A percentile compares a stretch with the other conserved stretches of the same genome.
phyloP scores from a whole-genome alignment of 192 early-diverging fungal species.

The Coemansia umbellata region DNA sequence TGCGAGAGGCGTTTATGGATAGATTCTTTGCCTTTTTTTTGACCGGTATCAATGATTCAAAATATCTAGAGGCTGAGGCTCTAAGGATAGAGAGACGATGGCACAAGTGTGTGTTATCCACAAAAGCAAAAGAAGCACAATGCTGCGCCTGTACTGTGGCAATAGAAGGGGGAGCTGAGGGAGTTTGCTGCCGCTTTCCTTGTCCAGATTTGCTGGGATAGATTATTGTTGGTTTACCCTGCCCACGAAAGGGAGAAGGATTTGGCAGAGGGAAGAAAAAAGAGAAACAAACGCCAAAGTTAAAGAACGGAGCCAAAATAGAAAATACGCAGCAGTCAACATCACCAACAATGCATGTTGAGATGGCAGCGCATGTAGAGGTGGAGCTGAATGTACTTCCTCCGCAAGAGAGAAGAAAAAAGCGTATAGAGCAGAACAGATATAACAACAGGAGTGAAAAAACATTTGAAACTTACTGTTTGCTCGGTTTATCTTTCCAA shows the following conservation, averaged over 20 bases:
- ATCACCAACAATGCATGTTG: not conserved
- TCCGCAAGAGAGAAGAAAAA: not conserved
- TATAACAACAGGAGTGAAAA: not conserved
- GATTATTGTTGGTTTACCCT: too few relatives aligned
- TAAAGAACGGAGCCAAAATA: not conserved
- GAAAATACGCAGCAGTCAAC: not conserved
- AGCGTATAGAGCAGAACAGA: not conserved
- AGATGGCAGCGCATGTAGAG: not conserved
- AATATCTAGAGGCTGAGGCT: too few relatives aligned
- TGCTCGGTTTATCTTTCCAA: slow-evolving; percentile 7
- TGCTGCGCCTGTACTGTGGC: too few relatives aligned
- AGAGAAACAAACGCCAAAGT: too few relatives aligned
- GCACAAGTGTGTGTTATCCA: too few relatives aligned
- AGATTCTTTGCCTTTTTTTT: not conserved
- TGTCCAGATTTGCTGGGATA: too few relatives aligned
- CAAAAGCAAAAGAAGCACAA: too few relatives aligned
- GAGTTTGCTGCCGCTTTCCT: too few relatives aligned
- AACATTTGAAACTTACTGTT: slow-evolving; percentile 32
- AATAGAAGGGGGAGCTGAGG: too few relatives aligned
- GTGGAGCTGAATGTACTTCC: not conserved
- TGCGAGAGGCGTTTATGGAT: not conserved
- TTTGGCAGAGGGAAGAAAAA: too few relatives aligned
- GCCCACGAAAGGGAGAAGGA: too few relatives aligned
- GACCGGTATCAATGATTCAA: not conserved
- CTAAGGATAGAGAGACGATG: too few relatives aligned